Evolutionary conservation across 176 grass and related monocot genomes (phyloP).

Genomic region (Raddia distichophylla): DNA sequence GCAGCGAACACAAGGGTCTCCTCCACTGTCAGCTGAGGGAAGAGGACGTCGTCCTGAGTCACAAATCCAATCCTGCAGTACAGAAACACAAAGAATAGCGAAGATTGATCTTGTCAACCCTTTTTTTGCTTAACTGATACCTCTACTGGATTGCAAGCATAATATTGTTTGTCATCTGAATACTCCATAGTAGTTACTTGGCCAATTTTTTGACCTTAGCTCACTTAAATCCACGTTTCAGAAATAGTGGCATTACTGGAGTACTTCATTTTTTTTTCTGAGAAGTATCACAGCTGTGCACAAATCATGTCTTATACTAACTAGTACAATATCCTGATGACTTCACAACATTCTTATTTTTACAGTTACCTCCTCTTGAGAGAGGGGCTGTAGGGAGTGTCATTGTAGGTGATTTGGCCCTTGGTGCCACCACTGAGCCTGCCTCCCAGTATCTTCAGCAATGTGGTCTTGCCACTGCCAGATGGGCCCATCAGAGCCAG

Average conservation of each 20-base stretch:
- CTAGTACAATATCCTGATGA: background rate
- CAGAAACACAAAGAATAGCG: background rate
- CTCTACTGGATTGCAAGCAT: background rate
- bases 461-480: constrained; percentile 92
- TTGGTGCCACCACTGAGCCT: constrained; percentile 66
- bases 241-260: too few relatives aligned
- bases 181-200: background rate
- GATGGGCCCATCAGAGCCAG: constrained; percentile 91
- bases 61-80: constrained; percentile 83
- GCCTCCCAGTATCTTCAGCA: constrained; percentile 83
- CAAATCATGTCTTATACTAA: background rate
- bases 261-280: background rate
- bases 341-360: background rate
- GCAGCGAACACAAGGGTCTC: constrained; percentile 93
- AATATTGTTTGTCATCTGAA: background rate
- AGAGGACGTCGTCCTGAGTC: constrained; percentile 89
- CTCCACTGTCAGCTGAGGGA: constrained; percentile 91
- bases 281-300: background rate
- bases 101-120: background rate
- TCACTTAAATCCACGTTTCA: too few relatives aligned
- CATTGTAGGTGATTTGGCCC: constrained; percentile 85
- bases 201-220: too few relatives aligned
- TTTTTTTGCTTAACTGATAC: background rate
- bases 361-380: constrained; percentile 71
- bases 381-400: constrained; percentile 71